Evolutionary conservation across 2,329 filamentous ascomycete species (phyloP), one percentile per base, ranked within the genome.

Genomic region (Pseudogymnoascus sp.): DNA sequence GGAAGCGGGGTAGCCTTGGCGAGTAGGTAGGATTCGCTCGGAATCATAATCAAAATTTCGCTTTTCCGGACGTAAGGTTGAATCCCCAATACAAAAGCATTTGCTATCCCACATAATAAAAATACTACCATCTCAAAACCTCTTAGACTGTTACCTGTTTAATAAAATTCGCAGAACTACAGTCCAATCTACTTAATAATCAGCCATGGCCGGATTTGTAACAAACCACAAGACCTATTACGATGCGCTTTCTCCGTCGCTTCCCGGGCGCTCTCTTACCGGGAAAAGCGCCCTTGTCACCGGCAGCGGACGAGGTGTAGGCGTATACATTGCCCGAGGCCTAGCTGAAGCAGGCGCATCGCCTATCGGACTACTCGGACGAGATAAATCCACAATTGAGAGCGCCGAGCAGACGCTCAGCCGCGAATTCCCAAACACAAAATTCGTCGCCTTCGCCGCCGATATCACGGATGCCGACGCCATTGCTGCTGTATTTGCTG

Each of bases 261-360:
- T 75, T 71, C 78, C 79, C 2, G 39, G 39, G 5, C 39, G 39
- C 65, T 76, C 76, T 4, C 69, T 79, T 29, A 69, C 73, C 62
- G 76, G 76, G 15, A 74, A 76, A 58, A 77, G 73, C 4, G 76
- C 76, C 11, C 67, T 77, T 21, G 72, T 79, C 4, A 79, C 78
- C 1, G 78, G 78, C 7, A 77, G 76, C 13, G 73, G 75, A 3
- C 69, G 75, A 33, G 77, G 78, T 6, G 76, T 75, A 58, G 77
- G 77, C 5, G 71, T 77, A 1, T 72, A 74, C 15, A 76, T 78
- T 62, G 76, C 74, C 1, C 65, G 72, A 33, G 76, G 74, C 4
- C 72, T 78, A 1, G 76, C 76, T 10, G 77, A 78, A 68, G 75
- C 75, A 24, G 76, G 76, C 1, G 76, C 75, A 24, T 41, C 39